Evolutionary conservation across 805 yeast genomes (phyloP).

Genomic region (Tetrapisispora namnaoensis): DNA sequence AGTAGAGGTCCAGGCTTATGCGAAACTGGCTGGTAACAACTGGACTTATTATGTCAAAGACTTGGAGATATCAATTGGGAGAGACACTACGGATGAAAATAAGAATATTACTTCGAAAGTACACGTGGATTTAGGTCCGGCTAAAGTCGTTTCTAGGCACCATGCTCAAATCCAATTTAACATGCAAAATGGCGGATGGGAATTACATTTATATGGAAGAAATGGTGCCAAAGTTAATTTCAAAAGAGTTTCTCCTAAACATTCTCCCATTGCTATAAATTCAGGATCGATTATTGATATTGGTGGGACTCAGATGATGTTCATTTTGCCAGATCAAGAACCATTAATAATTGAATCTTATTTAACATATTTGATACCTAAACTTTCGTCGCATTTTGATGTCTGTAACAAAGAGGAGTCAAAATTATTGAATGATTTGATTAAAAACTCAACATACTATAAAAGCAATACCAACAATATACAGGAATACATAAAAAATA

Average conservation of each 20-base stretch:
- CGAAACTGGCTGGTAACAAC: conserved; percentile 82
- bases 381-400: conserved; percentile 13
- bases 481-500: conserved; percentile 1
- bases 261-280: conserved; percentile 46
- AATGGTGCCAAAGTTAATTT: conserved; percentile 92
- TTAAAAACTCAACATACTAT: conserved; percentile 15
- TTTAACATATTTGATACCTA: conserved; percentile 28
- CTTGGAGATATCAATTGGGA: conserved; percentile 70
- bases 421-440: conserved; percentile 16
- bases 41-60: conserved; percentile 94
- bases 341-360: conserved; percentile 48
- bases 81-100: conserved; percentile 46
- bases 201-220: conserved; percentile 70
- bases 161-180: conserved; percentile 84
- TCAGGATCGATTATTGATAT: conserved; percentile 91
- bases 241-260: conserved; percentile 22
- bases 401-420: conserved; percentile 10
- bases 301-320: conserved; percentile 99
- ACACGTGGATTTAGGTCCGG: conserved; percentile 88
- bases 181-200: conserved; percentile 72
- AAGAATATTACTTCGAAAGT: conserved; percentile 2
- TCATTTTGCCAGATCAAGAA: conserved; percentile 83
- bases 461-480: conserved; percentile 8
- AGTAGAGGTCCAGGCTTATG: conserved; percentile 91
- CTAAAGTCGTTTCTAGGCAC: conserved; percentile 88